Conservation (phyloP, 805 yeast genomes). For the Wickerhamomyces chambardii region DNA sequence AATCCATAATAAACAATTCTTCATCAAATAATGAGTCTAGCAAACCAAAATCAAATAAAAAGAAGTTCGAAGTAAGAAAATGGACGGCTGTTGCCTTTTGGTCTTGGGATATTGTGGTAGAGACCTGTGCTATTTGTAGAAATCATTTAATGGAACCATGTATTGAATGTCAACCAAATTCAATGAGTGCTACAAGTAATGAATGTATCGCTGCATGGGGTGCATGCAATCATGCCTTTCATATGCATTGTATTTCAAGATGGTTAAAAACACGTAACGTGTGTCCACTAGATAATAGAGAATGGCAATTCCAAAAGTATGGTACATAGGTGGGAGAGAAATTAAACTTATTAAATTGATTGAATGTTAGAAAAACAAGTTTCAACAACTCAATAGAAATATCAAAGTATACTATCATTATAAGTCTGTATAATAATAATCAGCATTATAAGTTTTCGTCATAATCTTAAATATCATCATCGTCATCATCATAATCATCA, state of each 20-base stretch:
- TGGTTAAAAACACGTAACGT: slow-evolving; percentile 95
- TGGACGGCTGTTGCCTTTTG: slow-evolving; percentile 99
- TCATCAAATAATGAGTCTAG: slow-evolving; percentile 4
- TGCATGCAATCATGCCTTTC: slow-evolving; percentile 96
- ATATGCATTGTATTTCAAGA: slow-evolving; percentile 89
- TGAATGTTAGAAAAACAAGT: too few relatives aligned
- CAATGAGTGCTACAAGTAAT: slow-evolving; percentile 47
- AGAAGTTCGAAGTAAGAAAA: slow-evolving; percentile 86
- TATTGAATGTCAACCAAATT: slow-evolving; percentile 89
- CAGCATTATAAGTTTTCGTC: too few relatives aligned
- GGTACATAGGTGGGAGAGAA: slow-evolving; percentile 57
- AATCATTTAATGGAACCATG: slow-evolving; percentile 98
- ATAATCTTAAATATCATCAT: too few relatives aligned
- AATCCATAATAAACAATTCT: slow-evolving; percentile 2
- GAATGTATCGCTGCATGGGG: slow-evolving; percentile 98
- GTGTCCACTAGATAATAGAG: slow-evolving; percentile 93
- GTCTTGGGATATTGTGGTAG: slow-evolving; percentile 97
- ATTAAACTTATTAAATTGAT: too few relatives aligned
- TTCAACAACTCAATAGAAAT: too few relatives aligned
- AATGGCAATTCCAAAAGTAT: slow-evolving; percentile 73
- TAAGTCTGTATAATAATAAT: too few relatives aligned
- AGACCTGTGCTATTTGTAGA: slow-evolving; percentile 96
- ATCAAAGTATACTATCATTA: too few relatives aligned
- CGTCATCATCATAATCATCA: too few relatives aligned
- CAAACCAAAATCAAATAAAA: slow-evolving; percentile 32